phyloP scores from a whole-genome alignment of 2,329 filamentous ascomycete genomes.

The Sporothrix luriei region DNA sequence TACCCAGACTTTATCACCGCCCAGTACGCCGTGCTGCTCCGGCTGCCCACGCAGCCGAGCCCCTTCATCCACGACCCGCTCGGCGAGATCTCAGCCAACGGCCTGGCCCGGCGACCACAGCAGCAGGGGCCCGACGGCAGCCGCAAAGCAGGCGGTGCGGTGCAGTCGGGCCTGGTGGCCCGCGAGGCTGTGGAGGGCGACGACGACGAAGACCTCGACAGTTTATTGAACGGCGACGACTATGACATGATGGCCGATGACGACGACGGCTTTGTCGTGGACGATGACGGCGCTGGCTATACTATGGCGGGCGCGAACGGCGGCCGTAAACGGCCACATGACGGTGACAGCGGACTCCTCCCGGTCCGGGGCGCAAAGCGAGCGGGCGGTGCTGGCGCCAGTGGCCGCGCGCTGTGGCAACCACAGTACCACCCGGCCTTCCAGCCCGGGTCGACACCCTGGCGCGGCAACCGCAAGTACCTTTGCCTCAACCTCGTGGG shows the following conservation, averaged over 20 bases:
- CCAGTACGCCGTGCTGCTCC: slow-evolving; percentile 60
- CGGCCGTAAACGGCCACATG: slow-evolving; percentile 52
- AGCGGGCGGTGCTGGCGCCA: slow-evolving; percentile 42
- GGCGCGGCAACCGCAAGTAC: slow-evolving; percentile 92
- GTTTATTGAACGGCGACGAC: slow-evolving; percentile 66
- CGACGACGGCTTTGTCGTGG: slow-evolving; percentile 82
- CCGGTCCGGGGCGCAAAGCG: slow-evolving; percentile 53
- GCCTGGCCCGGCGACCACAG: slow-evolving; percentile 30
- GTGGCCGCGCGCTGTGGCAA: slow-evolving; percentile 44
- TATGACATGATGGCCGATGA: slow-evolving; percentile 53
- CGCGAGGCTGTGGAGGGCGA: slow-evolving; percentile 22
- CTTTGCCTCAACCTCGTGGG: slow-evolving; percentile 91
- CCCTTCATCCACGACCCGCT: slow-evolving; percentile 84
- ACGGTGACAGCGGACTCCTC: slow-evolving; percentile 53
- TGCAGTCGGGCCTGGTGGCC: slow-evolving; percentile 27
- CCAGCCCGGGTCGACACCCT: slow-evolving; percentile 92
- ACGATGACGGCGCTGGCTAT: slow-evolving; percentile 95
- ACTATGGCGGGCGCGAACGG: slow-evolving; percentile 51
- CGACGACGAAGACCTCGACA: slow-evolving; percentile 29
- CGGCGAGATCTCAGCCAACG: slow-evolving; percentile 68
- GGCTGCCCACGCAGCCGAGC: slow-evolving; percentile 67
- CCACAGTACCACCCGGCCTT: slow-evolving; percentile 81
- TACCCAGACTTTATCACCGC: slow-evolving; percentile 69
- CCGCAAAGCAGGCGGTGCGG: background rate
- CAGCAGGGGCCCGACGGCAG: slow-evolving; percentile 6